phyloP scores from a whole-genome alignment of 2,329 filamentous ascomycete genomes.

The Arthrobotrys musiformis region DNA sequence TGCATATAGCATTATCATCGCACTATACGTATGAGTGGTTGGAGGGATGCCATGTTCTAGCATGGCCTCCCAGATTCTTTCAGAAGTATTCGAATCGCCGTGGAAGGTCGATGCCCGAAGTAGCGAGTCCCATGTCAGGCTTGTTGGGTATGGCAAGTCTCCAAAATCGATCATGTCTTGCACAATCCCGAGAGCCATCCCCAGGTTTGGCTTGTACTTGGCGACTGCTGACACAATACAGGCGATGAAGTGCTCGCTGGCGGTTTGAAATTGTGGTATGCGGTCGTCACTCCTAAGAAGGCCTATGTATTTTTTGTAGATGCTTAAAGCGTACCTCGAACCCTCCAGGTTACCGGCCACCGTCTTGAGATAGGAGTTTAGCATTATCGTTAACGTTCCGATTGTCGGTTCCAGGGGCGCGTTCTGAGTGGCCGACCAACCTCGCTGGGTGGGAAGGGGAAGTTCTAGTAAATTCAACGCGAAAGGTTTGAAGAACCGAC shows the following conservation, averaged over 20 bases:
- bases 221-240: conserved; percentile 39
- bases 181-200: conserved; percentile 39
- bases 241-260: conserved; percentile 40
- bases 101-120: conserved; percentile 34
- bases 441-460: not conserved
- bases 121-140: conserved; percentile 39
- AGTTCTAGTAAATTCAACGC: conserved; percentile 9
- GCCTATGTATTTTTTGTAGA: conserved; percentile 35
- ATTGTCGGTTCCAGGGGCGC: conserved; percentile 24
- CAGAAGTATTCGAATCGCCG: conserved; percentile 19
- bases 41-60: conserved; percentile 41
- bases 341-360: conserved; percentile 40
- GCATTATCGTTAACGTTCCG: conserved; percentile 37
- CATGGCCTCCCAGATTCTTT: conserved; percentile 53
- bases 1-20: conserved; percentile 39
- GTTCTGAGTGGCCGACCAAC: not conserved
- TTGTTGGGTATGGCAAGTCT: conserved; percentile 31
- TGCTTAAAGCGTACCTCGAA: conserved; percentile 34
- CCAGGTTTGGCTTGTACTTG: conserved; percentile 37
- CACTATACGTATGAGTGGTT: conserved; percentile 37
- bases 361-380: conserved; percentile 47
- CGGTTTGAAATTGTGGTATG: conserved; percentile 13
- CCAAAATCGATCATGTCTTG: conserved; percentile 53
- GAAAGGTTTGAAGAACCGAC: conserved; percentile 35
- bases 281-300: not conserved